Base-by-base conservation (phyloP, 2,329 filamentous ascomycete genomes). In the Myriosclerotinia scirpicola region DNA sequence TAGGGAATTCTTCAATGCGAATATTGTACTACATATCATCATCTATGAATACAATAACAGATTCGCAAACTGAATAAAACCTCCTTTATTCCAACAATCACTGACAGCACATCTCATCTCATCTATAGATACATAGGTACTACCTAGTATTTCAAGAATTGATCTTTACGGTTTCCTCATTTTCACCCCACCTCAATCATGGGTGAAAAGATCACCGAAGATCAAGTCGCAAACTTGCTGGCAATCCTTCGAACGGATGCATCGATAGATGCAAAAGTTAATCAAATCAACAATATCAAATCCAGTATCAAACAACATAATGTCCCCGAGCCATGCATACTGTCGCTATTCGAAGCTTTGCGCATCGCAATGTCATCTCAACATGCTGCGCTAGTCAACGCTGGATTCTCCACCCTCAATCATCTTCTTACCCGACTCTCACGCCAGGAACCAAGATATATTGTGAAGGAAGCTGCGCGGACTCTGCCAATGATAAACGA, bases 291-390 rank as follows among this genome's bases (percentile, higher is more conserved):
- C 68, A 83, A 82, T 74, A 82, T 93, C 79, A 96, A 97, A 80
- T 93, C 91, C 54, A 86, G 88, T 77, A 97, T 97, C 82, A 97
- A 97, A 79, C 93, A 96, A 78, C 90, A 91, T 77, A 93, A 93
- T 80, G 91, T 97, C 55, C 92, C 92, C 68, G 92, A 96, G 71
- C 79, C 80, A 65, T 85, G 84, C 73, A 85, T 96, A 73, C 80
- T 86, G 36, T 82, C 86, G 67, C 86, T 97, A 70, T 96, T 97
- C 79, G 92, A 97, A 69, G 91, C 89, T 70, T 83, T 96, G 74
- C 89, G 90, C 70, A 80, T 87, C 64, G 90, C 92, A 68, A 90
- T 94, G 71, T 81, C 83, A 64, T 91, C 91, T 53, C 89, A 91
- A 73, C 90, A 96, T 74, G 89, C 89, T 54, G 85, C 87, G 44